phyloP scores from a whole-genome alignment of 1,284 basidiomycete genomes.

The Ceratobasidium sp. region DNA sequence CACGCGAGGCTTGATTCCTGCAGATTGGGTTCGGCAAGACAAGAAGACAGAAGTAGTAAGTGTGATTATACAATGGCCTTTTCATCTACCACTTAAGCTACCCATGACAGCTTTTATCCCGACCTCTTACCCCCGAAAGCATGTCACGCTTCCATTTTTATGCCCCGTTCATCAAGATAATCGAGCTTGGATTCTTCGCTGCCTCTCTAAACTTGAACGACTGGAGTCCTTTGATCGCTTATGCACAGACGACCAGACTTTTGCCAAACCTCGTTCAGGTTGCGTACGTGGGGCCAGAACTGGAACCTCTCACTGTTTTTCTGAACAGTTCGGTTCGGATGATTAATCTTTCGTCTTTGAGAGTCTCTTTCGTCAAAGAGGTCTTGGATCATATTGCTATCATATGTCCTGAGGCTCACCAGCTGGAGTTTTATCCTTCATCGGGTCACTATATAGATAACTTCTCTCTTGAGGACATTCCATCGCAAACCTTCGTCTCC shows the following conservation, averaged over 20 bases:
- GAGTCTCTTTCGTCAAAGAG: neutral
- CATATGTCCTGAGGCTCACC: neutral
- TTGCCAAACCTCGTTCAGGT: neutral
- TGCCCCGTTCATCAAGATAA: neutral
- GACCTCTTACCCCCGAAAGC: neutral
- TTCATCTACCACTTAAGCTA: neutral
- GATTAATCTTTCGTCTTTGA: neutral
- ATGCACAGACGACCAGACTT: neutral
- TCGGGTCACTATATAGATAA: no score
- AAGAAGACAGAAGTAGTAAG: neutral
- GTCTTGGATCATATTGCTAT: neutral
- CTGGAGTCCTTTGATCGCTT: neutral
- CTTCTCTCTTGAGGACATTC: neutral
- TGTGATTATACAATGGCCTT: neutral
- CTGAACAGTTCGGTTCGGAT: neutral
- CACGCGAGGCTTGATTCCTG: neutral
- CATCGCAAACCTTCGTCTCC: no score
- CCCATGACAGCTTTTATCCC: neutral
- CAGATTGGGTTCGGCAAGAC: no score
- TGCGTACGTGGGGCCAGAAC: neutral
- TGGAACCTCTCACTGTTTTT: neutral
- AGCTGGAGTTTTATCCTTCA: neutral
- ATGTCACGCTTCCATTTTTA: conserved; percentile 3
- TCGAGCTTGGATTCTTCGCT: neutral
- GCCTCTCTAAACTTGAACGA: neutral